Evolutionary conservation across 148 eudicot genomes (phyloP), one percentile per base, ranked within the genome.

Genomic region (Silene uniflora): DNA sequence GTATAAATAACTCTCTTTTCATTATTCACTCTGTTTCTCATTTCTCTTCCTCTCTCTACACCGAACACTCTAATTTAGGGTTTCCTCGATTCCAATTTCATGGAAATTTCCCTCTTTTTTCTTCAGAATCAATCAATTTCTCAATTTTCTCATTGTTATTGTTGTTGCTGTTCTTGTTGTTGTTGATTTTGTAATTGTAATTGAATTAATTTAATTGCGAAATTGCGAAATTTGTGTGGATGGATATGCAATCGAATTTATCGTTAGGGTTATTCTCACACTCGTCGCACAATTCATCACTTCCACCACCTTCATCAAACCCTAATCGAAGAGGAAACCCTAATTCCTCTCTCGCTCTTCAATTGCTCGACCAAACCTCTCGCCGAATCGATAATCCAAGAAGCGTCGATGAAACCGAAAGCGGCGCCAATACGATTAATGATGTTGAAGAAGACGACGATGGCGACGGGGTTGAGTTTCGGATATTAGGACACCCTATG

Each of bases 401-500:
- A 52, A 52, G 56, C 18, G 56, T 52, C 18, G 17, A 2, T 0
- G 56, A 16, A 52, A 12, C 16, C 0, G 56, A 52, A 52, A 52
- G 56, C 47, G 77, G 13, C 1, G 46, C n/a, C 5, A 83, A 74
- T 4, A 83, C 74, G 39, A 69, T 52, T 6, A 8, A 52, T 25
- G 21, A 49, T 21, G 81, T 71, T 16, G 88, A 82, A 2, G 78
- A 75, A 8, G 80, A 67, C 2, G 87, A 75, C 0, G 90, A 82
- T 27, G 82, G 78, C 1, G 91, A 85, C 7, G 88, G 79, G 14
- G 89, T 88, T 72, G 91, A 88, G 84, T 93, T 93, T 69, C 90
- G 91, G 11, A 81, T 93, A 27, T 46, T 91, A 21, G 97, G 97
- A 3, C 93, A 93, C 54, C 76, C 93, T 0, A 88, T 93, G 98